Evolutionary conservation across 1,284 basidiomycete genomes (phyloP).

Genomic region (Malassezia equina): DNA sequence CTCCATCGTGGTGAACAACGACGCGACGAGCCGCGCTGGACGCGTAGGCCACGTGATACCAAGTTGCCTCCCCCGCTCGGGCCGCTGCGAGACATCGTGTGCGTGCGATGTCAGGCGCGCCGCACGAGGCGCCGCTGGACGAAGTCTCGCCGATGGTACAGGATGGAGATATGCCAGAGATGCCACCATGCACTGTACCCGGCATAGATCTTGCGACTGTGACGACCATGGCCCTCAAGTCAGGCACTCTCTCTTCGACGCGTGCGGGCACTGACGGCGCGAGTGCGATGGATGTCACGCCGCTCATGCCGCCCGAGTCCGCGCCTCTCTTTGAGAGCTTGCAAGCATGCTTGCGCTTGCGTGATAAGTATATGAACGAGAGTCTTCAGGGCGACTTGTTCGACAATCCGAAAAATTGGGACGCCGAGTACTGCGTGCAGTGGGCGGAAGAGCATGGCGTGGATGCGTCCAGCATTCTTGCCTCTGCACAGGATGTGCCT

Average conservation of each 20-base stretch:
- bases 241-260: conserved; percentile 4
- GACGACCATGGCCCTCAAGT: conserved; percentile 3
- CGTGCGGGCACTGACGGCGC: not conserved
- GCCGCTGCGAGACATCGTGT: too few species aligned
- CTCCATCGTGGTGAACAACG: conserved; percentile 24
- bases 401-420: conserved; percentile 48
- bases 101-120: not conserved
- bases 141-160: not conserved
- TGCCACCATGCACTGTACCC: not conserved
- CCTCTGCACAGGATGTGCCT: conserved; percentile 5
- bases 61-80: not conserved
- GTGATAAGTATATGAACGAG: conserved; percentile 45
- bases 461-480: not conserved
- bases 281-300: conserved; percentile 6
- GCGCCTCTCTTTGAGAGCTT: conserved; percentile 32
- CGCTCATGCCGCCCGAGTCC: conserved; percentile 35
- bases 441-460: conserved; percentile 6
- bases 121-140: not conserved
- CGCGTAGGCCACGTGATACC: not conserved
- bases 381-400: conserved; percentile 38
- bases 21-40: not conserved
- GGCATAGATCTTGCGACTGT: conserved; percentile 1
- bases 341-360: conserved; percentile 37
- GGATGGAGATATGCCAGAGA: not conserved
- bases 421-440: conserved; percentile 41